phyloP scores from a whole-genome alignment of 257 asterid genomes.

The Avicennia marina region DNA sequence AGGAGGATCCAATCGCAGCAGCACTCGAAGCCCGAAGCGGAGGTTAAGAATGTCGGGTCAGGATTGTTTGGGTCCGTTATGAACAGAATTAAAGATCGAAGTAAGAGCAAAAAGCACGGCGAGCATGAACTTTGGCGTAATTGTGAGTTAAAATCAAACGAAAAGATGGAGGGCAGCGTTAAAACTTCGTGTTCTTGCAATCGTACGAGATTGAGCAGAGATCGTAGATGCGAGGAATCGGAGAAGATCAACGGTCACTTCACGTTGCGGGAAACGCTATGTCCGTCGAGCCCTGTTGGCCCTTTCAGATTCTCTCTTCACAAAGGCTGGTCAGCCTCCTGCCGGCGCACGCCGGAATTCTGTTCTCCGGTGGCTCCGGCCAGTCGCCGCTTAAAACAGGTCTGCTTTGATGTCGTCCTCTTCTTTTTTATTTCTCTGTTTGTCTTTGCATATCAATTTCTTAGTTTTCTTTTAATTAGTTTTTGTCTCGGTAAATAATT shows the following conservation, averaged over 20 bases:
- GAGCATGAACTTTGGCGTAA: too few relatives aligned
- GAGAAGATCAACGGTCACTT: too few relatives aligned
- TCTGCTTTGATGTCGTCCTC: too few relatives aligned
- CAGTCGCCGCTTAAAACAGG: slow-evolving; percentile 45
- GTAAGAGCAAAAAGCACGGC: slow-evolving; percentile 38
- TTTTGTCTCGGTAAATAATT: slow-evolving; percentile 23
- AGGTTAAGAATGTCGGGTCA: slow-evolving; percentile 27
- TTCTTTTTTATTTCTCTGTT: background rate
- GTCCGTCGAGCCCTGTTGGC: too few relatives aligned
- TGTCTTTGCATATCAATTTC: background rate
- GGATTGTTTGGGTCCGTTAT: slow-evolving; percentile 58
- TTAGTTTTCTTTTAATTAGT: slow-evolving; percentile 20
- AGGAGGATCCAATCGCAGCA: slow-evolving; percentile 68
- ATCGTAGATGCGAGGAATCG: too few relatives aligned
- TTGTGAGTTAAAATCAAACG: too few relatives aligned
- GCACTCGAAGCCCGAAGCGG: slow-evolving; percentile 25
- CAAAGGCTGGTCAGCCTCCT: slow-evolving; percentile 37
- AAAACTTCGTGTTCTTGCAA: too few relatives aligned
- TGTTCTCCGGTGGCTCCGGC: slow-evolving; percentile 75
- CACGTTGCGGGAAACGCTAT: too few relatives aligned
- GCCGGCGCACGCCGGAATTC: slow-evolving; percentile 56
- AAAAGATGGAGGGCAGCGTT: too few relatives aligned
- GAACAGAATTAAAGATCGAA: slow-evolving; percentile 53
- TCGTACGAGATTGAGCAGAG: too few relatives aligned
- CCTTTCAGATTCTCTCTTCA: slow-evolving; percentile 53